phyloP scores from a whole-genome alignment of 257 asterid species.

The Linaria vulgaris region DNA sequence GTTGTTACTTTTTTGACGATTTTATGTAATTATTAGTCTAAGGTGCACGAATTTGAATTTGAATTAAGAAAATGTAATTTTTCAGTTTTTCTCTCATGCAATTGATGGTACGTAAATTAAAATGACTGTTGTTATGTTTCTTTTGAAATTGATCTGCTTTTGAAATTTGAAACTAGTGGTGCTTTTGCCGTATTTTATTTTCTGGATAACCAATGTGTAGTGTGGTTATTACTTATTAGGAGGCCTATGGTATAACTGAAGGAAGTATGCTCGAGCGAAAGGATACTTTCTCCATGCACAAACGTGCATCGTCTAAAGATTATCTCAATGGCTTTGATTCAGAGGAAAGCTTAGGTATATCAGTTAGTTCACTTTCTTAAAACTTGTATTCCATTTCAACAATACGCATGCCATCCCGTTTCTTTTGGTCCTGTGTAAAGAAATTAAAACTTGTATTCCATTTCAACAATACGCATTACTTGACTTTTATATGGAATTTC shows the following conservation, averaged over 20 bases:
- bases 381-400: too few species aligned
- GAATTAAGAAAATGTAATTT: too few species aligned
- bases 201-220: neutral
- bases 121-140: neutral
- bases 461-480: too few species aligned
- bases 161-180: neutral
- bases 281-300: slow-evolving; percentile 53
- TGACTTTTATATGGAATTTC: slow-evolving; percentile 29
- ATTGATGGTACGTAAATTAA: neutral
- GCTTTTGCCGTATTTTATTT: neutral
- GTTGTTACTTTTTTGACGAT: too few species aligned
- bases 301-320: slow-evolving; percentile 64
- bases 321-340: slow-evolving; percentile 42
- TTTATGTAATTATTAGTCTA: too few species aligned
- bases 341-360: slow-evolving; percentile 47
- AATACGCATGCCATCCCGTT: too few species aligned
- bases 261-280: slow-evolving; percentile 48
- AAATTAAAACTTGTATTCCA: too few species aligned
- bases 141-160: neutral
- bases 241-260: slow-evolving; percentile 26
- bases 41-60: too few species aligned
- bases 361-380: neutral
- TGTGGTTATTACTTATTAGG: slow-evolving; percentile 6
- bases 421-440: too few species aligned
- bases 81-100: too few species aligned